phyloP scores from a whole-genome alignment of 352 stramenopile species.

The Phytophthora brassicae region DNA sequence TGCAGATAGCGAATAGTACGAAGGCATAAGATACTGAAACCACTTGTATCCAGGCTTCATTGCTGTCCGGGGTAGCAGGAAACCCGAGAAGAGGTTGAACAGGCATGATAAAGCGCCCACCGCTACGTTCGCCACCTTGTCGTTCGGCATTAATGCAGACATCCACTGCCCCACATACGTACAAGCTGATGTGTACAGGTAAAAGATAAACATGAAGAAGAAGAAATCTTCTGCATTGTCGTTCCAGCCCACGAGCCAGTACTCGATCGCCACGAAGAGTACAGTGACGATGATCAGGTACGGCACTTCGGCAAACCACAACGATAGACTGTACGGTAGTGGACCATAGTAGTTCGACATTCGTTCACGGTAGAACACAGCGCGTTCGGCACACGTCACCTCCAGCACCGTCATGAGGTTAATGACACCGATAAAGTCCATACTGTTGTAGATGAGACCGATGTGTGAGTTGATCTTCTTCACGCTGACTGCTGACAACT shows the following conservation, averaged over 20 bases:
- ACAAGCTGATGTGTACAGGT: conserved; percentile 53
- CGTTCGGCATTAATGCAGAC: conserved; percentile 57
- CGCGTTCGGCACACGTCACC: conserved; percentile 48
- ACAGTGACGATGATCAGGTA: conserved; percentile 44
- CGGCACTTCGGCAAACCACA: conserved; percentile 55
- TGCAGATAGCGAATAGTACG: conserved; percentile 43
- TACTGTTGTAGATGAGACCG: conserved; percentile 60
- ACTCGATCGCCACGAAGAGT: conserved; percentile 52
- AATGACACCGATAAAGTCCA: conserved; percentile 63
- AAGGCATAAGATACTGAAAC: conserved; percentile 57
- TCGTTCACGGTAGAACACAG: conserved; percentile 61
- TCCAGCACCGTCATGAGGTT: conserved; percentile 62
- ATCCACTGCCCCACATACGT: conserved; percentile 69
- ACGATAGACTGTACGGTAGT: conserved; percentile 57
- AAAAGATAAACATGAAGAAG: conserved; percentile 39
- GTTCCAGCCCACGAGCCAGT: conserved; percentile 56
- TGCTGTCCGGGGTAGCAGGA: conserved; percentile 36
- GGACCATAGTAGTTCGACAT: conserved; percentile 73
- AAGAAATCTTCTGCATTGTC: conserved; percentile 27
- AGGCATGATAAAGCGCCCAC: conserved; percentile 56
- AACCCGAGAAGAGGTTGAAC: conserved; percentile 61
- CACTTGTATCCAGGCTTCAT: conserved; percentile 57
- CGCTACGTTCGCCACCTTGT: conserved; percentile 68
- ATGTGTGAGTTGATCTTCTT: conserved; percentile 56
- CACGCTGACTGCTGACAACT: conserved; percentile 23